Percentiles rank a stretch among this genome's conserved stretches.
Conservation (phyloP, 1,284 basidiomycete species). For the Macrocystidia cucumis region DNA sequence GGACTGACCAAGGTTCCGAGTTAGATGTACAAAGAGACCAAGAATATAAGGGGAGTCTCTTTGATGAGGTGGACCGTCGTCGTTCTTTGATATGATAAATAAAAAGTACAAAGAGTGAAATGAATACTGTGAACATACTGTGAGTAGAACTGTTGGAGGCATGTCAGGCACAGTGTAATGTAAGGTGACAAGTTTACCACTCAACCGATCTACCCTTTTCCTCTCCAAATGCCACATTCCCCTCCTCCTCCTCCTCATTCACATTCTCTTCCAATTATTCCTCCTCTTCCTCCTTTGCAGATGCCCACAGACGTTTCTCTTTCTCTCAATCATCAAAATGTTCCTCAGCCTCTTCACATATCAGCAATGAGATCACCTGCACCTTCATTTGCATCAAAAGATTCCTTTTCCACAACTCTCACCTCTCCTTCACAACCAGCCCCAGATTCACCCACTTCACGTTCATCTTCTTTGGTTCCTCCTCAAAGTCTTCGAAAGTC, state of each 20-base stretch:
- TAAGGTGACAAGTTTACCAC: background rate
- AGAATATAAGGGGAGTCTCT: constrained; percentile 79
- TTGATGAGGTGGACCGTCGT: constrained; percentile 78
- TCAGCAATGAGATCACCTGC: constrained; percentile 13
- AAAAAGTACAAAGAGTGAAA: constrained; percentile 5
- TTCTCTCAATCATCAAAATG: background rate
- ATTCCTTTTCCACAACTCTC: constrained; percentile 23
- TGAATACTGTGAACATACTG: constrained; percentile 30
- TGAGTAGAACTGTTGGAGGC: constrained; percentile 40
- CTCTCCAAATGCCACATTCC: no score
- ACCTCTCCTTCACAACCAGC: constrained; percentile 14
- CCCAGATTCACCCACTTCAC: constrained; percentile 9
- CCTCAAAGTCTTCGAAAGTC: constrained; percentile 54
- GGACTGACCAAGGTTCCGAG: constrained; percentile 48
- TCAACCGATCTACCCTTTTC: constrained; percentile 1
- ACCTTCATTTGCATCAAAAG: constrained; percentile 17
- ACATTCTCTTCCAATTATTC: constrained; percentile 10
- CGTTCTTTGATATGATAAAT: constrained; percentile 44
- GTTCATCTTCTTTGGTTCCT: constrained; percentile 16
- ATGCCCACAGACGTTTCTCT: background rate
- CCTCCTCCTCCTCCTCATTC: constrained; percentile 8
- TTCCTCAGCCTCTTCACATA: background rate
- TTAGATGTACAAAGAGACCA: constrained; percentile 67
- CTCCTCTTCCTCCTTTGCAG: background rate
- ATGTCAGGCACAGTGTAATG: background rate